Evolutionary conservation across 2,329 filamentous ascomycete species (phyloP), one percentile per base, ranked within the genome.

Genomic region (Chaetomiaceae sp.): DNA sequence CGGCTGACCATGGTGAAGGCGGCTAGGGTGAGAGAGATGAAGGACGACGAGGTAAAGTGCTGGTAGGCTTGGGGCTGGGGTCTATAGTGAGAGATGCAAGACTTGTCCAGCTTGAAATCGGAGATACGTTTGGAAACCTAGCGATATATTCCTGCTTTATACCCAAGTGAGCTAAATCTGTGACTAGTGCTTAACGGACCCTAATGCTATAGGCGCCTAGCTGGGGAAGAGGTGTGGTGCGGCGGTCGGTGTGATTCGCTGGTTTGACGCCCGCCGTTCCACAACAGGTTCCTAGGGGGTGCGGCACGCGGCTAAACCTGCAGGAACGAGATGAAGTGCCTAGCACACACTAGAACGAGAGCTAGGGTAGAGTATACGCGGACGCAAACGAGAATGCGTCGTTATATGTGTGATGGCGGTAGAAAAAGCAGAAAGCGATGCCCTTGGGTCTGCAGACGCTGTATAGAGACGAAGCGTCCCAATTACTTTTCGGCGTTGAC

Each of bases 311-410:
- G 44, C 44, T 47, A 40, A 25, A 47, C 38, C 35, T 40, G 44
- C 25, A 39, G 34, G 44, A 47, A 39, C 25, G 44, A 40, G 25
- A 40, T 47, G 17, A 23, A 39, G 44, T 47, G 21, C 43, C 31
- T 27, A n/a, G 30, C 16, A 17, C 25, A 47, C 12, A 2, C 35
- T 7, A 39, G 25, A 47, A 47, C 25, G 23, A 47, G 23, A 47
- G 34, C 12, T 12, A 39, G 35, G n/a, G 44, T 23, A 31, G 35
- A 40, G 23, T 3, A 47, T 47, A 40, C 17, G 25, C 35, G 17
- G 44, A 47, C 17, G 25, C n/a, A 47, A 47, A 47, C 44, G 35
- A 31, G 44, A 47, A 47, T 47, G 35, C 35, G 35, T 47, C 25
- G 44, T 25, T 5, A 31, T 40, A 47, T 39, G 17, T 19, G 23